phyloP scores from a whole-genome alignment of 306 rosid genomes.

The Cicer chorassanicum region DNA sequence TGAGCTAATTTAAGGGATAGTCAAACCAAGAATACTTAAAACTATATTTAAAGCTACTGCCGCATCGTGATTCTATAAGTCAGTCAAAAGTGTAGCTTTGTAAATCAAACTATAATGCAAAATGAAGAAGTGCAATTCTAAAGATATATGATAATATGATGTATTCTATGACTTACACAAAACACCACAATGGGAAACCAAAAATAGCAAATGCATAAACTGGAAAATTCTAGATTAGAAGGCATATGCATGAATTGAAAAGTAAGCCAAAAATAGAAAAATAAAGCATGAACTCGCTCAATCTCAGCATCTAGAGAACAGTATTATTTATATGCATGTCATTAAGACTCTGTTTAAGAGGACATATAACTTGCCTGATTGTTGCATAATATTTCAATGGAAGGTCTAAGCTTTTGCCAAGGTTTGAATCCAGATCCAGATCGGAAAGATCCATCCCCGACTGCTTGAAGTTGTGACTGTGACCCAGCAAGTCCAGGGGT shows the following conservation, averaged over 20 bases:
- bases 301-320: constrained; percentile 11
- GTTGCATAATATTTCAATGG: constrained; percentile 92
- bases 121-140: constrained; percentile 17
- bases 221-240: not conserved
- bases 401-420: constrained; percentile 88
- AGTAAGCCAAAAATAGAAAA: constrained; percentile 14
- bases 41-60: constrained; percentile 33
- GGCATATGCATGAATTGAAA: constrained; percentile 9
- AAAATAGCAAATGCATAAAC: constrained; percentile 1
- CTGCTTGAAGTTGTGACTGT: constrained; percentile 54
- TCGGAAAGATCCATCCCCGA: constrained; percentile 86
- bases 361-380: constrained; percentile 76
- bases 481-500: constrained; percentile 73
- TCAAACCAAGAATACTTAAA: constrained; percentile 10
- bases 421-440: constrained; percentile 88
- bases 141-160: not conserved
- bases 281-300: constrained; percentile 25
- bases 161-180: constrained; percentile 33
- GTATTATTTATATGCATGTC: constrained; percentile 8
- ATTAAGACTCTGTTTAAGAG: constrained; percentile 7
- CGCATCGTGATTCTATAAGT: constrained; percentile 17
- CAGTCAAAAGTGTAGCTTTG: constrained; percentile 12
- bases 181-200: constrained; percentile 5
- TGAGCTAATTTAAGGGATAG: constrained; percentile 25
- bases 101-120: constrained; percentile 25